Conservation (phyloP, 768 basidiomycete genomes). For the Lentinula edodes region DNA sequence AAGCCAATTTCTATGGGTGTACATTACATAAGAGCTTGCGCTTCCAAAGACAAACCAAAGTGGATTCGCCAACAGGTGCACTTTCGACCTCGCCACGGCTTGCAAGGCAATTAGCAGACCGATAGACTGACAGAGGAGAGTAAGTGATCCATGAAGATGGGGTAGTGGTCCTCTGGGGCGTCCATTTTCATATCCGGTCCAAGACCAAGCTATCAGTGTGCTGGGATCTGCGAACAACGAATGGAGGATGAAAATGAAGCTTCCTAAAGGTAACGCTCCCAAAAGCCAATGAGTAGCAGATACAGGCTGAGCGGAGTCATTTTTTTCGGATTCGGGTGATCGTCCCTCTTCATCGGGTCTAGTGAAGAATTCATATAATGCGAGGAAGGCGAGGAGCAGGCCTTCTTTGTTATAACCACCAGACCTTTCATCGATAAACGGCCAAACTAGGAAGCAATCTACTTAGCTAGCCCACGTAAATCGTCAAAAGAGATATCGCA, state of each 20-base stretch:
- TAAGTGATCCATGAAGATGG: constrained; percentile 63
- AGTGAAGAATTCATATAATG: constrained; percentile 50
- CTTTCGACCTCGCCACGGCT: not conserved
- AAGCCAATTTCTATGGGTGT: constrained; percentile 56
- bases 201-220: constrained; percentile 81
- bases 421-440: constrained; percentile 58
- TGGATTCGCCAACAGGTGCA: constrained; percentile 33
- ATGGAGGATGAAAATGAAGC: constrained; percentile 67
- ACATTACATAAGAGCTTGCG: constrained; percentile 50
- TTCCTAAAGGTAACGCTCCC: constrained; percentile 54
- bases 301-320: not conserved
- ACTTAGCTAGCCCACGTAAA: not conserved
- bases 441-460: constrained; percentile 56
- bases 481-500: constrained; percentile 18
- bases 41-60: constrained; percentile 51
- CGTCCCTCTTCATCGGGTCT: constrained; percentile 25
- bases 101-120: constrained; percentile 45
- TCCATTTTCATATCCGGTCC: constrained; percentile 76
- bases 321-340: not conserved
- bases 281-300: constrained; percentile 18
- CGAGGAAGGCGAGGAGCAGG: constrained; percentile 48
- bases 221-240: constrained; percentile 70
- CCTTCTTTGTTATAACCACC: constrained; percentile 71
- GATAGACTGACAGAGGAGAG: constrained; percentile 54
- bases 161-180: constrained; percentile 65